A percentile compares a stretch with the other conserved stretches of the same genome.
These are phyloP conservation scores for Grosmannia huntii DNA, from an alignment of 2,329 filamentous ascomycete genomes.

Conservation along the genomic window DNA sequence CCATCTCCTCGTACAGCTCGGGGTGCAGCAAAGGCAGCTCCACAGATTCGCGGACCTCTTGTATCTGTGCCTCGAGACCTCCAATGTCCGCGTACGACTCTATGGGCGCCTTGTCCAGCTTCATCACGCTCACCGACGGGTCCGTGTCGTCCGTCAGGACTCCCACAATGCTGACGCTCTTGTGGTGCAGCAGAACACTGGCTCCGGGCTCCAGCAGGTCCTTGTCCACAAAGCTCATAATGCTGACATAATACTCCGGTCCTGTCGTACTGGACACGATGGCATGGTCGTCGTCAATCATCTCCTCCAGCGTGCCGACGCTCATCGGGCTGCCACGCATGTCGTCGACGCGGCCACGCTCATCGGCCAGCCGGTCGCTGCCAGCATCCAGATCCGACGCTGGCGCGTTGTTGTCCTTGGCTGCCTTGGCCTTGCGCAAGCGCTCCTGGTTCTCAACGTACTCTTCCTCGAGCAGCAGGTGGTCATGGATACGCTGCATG, in stretches of 20 bases:
- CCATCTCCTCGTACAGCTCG: conserved; percentile 98
- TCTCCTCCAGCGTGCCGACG: conserved; percentile 91
- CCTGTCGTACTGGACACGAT: conserved; percentile 97
- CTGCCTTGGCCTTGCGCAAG: conserved; percentile 79
- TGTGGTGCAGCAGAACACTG: conserved; percentile 90
- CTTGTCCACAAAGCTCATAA: conserved; percentile 99
- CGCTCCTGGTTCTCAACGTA: conserved; percentile 99
- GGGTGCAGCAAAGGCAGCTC: conserved; percentile 90
- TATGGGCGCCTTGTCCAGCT: conserved; percentile 95
- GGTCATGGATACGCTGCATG: conserved; percentile 98
- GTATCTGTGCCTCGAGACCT: conserved; percentile 87
- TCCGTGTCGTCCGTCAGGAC: conserved; percentile 94
- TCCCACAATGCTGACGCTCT: conserved; percentile 94
- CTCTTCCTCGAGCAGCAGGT: conserved; percentile 91
- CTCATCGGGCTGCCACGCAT: conserved; percentile 99
- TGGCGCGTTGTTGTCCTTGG: conserved; percentile 53
- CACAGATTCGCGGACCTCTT: conserved; percentile 94
- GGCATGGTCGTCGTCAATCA: conserved; percentile 98
- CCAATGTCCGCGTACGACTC: conserved; percentile 98
- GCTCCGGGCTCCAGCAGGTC: conserved; percentile 93
- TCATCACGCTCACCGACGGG: conserved; percentile 95
- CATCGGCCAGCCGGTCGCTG: conserved; percentile 78
- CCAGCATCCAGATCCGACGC: conserved; percentile 60
- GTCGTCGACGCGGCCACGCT: conserved; percentile 88
- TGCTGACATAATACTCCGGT: conserved; percentile 97